These are phyloP conservation scores for Xylariaceae sp. DNA, from an alignment of 2,329 filamentous ascomycete species.

Conservation along the genomic window DNA sequence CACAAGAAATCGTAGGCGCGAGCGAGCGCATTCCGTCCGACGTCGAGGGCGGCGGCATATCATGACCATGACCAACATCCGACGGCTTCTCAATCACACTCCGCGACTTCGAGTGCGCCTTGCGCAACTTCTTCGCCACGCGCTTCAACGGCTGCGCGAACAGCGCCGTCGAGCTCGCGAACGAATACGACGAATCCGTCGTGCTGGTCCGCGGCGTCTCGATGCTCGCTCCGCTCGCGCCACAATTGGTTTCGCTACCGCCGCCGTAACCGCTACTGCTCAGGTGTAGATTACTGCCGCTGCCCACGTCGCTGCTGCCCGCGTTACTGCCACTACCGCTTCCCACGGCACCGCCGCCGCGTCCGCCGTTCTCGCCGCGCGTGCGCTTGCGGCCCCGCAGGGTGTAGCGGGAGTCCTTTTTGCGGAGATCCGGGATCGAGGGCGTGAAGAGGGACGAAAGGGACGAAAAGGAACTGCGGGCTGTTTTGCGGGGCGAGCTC, in stretches of 20 bases:
- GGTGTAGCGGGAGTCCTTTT: constrained; percentile 22
- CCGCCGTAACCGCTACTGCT: too few relatives aligned
- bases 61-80: too few relatives aligned
- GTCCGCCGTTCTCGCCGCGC: constrained; percentile 35
- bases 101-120: constrained; percentile 34
- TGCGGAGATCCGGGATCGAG: constrained; percentile 16
- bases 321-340: constrained; percentile 28
- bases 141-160: constrained; percentile 31
- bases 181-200: constrained; percentile 22
- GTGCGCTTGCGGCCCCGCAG: constrained; percentile 48
- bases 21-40: constrained; percentile 20
- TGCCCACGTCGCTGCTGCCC: too few relatives aligned
- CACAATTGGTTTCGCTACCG: constrained; percentile 28
- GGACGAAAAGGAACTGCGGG: constrained; percentile 4
- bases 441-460: constrained; percentile 12
- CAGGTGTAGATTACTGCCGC: too few relatives aligned
- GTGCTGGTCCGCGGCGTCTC: constrained; percentile 2
- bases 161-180: constrained; percentile 12
- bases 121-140: constrained; percentile 50
- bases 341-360: too few relatives aligned
- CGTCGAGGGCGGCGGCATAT: neutral
- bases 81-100: neutral
- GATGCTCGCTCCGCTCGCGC: neutral
- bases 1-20: constrained; percentile 10
- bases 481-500: neutral